These are phyloP conservation scores for Termitomyces sp. DNA, from an alignment of 768 basidiomycete genomes.

Conservation along the genomic window DNA sequence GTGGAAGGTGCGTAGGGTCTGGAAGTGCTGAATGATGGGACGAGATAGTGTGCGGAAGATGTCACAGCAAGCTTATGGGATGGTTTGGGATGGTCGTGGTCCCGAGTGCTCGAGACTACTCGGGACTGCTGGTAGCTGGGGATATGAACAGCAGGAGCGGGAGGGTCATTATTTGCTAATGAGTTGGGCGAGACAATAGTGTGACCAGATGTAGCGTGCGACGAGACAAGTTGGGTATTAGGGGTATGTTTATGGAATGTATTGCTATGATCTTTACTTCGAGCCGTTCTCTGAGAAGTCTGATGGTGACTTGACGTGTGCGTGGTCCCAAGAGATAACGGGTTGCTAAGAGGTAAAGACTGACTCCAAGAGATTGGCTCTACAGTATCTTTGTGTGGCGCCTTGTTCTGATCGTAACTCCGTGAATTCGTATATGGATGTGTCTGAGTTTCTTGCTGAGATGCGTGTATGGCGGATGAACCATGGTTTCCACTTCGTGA, in stretches of 20 bases:
- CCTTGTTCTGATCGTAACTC: background rate
- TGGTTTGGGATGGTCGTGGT: background rate
- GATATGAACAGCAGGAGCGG: background rate
- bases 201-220: background rate
- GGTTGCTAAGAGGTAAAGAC: background rate
- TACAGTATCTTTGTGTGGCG: background rate
- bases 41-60: background rate
- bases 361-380: background rate
- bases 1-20: background rate
- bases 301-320: background rate
- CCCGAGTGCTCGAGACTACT: background rate
- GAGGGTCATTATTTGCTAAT: background rate
- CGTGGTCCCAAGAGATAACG: background rate
- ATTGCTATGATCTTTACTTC: slow-evolving; percentile 2
- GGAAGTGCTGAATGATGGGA: background rate
- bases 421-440: background rate
- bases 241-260: background rate
- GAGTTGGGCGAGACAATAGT: background rate
- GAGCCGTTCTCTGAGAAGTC: background rate
- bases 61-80: background rate
- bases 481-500: background rate
- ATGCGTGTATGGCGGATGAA: background rate
- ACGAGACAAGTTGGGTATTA: background rate
- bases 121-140: background rate
- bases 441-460: background rate